Base-by-base conservation (phyloP, 73 alveolate species). In the Paramecium primaurelia region DNA sequence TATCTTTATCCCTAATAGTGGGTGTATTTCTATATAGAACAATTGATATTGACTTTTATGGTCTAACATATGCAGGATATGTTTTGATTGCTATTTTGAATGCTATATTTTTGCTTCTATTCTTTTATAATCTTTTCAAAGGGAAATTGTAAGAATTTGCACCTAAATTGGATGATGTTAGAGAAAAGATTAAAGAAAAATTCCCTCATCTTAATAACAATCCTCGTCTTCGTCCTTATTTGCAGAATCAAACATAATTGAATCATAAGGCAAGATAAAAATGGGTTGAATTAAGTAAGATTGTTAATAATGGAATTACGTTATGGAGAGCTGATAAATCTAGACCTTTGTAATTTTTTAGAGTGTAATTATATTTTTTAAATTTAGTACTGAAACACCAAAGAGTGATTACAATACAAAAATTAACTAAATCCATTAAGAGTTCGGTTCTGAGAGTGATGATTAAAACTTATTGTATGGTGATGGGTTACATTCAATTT, bases 1-100 rank as follows among this genome's bases (percentile, higher is more conserved):
- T 77, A 9, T 28, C 90, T 0, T 25, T 77, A 8, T 77, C 90
- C 9, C 14, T 77, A 3, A 68, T 77, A n/a, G 42, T 77, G 6
- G 90, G 90, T 32, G 90, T 77, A 6, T 77, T 77, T 25, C 49
- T 77, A 2, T 77, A 42, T 32, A 40, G 90, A 77, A 77, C 90
- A 6, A 77, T 77, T 42, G 68, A 77, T 8, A 45, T 77, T 8
- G 44, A 45, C 8, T 49, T 49, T 49, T 49, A 49, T 49, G 60
- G 60, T 49, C 60, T 49, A 3, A 49, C 60, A 2, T 49, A 49
- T 49, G 60, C 60, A 49, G 60, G 60, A n/a, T 49, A 49, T 49
- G 60, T n/a, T 2, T 2, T 49, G 20, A 49, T 49, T 49, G 30
- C 28, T 6, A 11, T 80, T 0, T 4, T 80, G 9, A 80, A 80